These are phyloP conservation scores for Amanita pseudoporphyria DNA, from an alignment of 768 basidiomycete species.

Conservation along the genomic window DNA sequence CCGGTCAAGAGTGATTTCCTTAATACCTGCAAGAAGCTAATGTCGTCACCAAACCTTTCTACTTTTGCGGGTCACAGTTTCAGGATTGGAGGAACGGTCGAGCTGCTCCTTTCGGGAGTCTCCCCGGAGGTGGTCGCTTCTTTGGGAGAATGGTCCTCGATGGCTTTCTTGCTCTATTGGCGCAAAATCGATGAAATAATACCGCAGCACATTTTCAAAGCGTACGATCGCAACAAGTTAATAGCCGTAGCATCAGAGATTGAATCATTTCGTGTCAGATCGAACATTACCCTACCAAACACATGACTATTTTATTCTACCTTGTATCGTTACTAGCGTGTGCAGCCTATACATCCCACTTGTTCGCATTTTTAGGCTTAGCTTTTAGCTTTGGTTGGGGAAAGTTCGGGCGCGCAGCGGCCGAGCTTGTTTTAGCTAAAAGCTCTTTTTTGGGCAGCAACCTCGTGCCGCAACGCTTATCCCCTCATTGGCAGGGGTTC, in stretches of 20 bases:
- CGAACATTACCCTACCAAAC: too few species aligned
- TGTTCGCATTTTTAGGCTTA: too few species aligned
- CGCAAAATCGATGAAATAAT: slow-evolving; percentile 14
- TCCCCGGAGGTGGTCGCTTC: too few species aligned
- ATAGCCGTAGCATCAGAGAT: background rate
- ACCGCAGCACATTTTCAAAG: slow-evolving; percentile 10
- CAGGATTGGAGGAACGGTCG: slow-evolving; percentile 24
- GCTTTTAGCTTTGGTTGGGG: too few species aligned
- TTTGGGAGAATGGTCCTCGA: slow-evolving; percentile 22
- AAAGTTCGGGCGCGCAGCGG: too few species aligned
- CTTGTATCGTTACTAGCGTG: too few species aligned
- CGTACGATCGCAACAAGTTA: slow-evolving; percentile 6
- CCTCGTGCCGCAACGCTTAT: background rate
- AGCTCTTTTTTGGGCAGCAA: background rate
- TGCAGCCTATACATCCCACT: too few species aligned
- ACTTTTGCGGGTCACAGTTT: slow-evolving; percentile 21
- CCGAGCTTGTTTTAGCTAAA: too few species aligned
- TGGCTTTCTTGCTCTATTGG: slow-evolving; percentile 27
- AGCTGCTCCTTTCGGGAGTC: slow-evolving; percentile 19
- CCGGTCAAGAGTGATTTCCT: slow-evolving; percentile 11
- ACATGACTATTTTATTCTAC: too few species aligned
- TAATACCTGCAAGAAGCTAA: slow-evolving; percentile 9
- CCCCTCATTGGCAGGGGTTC: background rate
- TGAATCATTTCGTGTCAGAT: too few species aligned
- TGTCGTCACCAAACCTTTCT: slow-evolving; percentile 6